A percentile compares a stretch with the other conserved stretches of the same genome.
Conservation (phyloP, 2,329 filamentous ascomycete species). For the Clarireedia paspali region DNA sequence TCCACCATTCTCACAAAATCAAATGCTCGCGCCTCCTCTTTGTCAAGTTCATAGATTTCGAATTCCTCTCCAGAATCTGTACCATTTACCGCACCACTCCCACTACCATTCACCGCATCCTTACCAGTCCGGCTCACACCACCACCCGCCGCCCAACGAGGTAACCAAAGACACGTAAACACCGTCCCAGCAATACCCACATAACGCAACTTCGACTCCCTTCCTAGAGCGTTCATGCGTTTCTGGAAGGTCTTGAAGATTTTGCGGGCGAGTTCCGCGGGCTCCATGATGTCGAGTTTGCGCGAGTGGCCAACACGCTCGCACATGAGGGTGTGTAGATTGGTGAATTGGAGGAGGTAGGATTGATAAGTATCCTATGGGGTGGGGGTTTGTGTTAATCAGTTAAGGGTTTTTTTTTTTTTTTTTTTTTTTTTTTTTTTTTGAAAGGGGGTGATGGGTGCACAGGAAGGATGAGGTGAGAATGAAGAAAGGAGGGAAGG, state of each 20-base stretch:
- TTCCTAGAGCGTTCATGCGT: not conserved
- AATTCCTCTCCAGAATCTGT: not conserved
- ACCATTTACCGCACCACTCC: not conserved
- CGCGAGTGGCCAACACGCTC: not conserved
- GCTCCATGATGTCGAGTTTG: not conserved
- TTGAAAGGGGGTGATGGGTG: not conserved
- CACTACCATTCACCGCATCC: not conserved
- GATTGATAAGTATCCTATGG: not conserved
- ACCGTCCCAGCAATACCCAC: not conserved
- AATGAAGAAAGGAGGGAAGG: not conserved
- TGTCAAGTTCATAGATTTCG: not conserved
- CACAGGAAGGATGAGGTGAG: too few species aligned
- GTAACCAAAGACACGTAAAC: not conserved
- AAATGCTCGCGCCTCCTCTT: not conserved
- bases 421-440: not conserved
- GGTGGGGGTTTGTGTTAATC: too few species aligned
- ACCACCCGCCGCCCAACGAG: not conserved
- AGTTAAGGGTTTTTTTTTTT: not conserved
- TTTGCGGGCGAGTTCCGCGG: not conserved
- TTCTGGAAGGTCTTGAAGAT: not conserved
- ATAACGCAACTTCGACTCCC: not conserved
- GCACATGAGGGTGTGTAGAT: not conserved
- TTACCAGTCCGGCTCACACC: not conserved
- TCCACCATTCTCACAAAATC: not conserved
- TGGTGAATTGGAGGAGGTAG: not conserved